Percentiles rank a stretch among this genome's conserved stretches.
Evolutionary conservation across 257 asterid genomes (phyloP).

Genomic region (Knoxia roxburghii): DNA sequence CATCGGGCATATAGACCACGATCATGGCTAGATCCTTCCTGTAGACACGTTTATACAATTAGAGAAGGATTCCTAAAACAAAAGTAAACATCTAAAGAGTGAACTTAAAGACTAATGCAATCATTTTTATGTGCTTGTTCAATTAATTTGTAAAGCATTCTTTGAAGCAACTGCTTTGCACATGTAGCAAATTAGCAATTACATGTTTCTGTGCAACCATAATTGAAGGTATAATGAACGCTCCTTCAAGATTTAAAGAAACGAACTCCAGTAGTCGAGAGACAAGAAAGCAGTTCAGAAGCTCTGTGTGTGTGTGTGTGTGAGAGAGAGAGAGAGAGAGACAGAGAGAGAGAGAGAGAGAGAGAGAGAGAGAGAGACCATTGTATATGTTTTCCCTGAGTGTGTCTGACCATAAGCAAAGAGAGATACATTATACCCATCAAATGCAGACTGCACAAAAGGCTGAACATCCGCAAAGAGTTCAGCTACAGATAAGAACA

Average conservation of each 20-base stretch:
- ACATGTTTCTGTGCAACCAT: not conserved
- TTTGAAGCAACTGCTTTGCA: not conserved
- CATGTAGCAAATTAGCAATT: not conserved
- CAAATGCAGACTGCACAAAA: slow-evolving; percentile 98
- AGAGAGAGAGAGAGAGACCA: slow-evolving; percentile 57
- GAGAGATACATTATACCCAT: slow-evolving; percentile 82
- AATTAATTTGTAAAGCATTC: not conserved
- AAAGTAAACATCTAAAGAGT: not conserved
- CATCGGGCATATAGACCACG: slow-evolving; percentile 94
- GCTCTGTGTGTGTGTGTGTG: too few relatives aligned
- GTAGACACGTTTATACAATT: slow-evolving; percentile 28
- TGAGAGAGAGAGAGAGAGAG: too few relatives aligned
- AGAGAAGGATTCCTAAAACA: not conserved
- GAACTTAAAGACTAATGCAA: not conserved
- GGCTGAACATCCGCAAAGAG: slow-evolving; percentile 92
- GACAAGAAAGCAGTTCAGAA: not conserved
- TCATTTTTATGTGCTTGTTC: not conserved
- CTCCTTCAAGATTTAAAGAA: not conserved
- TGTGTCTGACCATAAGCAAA: slow-evolving; percentile 83
- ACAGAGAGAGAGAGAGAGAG: slow-evolving; percentile 1
- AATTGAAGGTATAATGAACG: not conserved
- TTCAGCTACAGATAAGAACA: slow-evolving; percentile 62
- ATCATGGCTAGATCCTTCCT: slow-evolving; percentile 99
- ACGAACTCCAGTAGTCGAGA: not conserved
- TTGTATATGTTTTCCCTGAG: slow-evolving; percentile 90